Base-by-base conservation (phyloP, 2,329 filamentous ascomycete species). In the Blumeriella jaapii region DNA sequence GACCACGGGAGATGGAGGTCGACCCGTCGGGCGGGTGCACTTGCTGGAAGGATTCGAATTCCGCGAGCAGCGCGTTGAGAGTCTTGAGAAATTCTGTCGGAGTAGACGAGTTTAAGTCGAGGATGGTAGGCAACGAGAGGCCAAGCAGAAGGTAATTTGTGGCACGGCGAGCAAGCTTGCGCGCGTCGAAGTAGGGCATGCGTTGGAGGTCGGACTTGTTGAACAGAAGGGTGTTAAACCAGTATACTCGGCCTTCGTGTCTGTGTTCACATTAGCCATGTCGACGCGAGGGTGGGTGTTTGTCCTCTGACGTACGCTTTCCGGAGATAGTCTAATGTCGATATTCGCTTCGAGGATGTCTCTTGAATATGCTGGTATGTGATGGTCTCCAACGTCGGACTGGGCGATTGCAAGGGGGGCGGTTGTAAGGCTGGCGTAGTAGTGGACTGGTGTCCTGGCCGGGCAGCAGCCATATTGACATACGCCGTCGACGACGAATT, bases 141-240 rank as follows among this genome's bases (percentile, higher is more conserved):
- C 91, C 91, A 3, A 98, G 78, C 19, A 96, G 72, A 38, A 98
- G 76, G 58, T 89, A 93, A 58, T 94, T 94, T 33, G 86, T 93
- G 22, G 91, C 89, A 49, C 91, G 83, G 39, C 87, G 81, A 42
- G 84, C 79, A 31, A 95, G 74, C 55, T 89, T 91, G 45, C 82
- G 77, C 3, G 75, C 65, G 40, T 93, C 82, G 55, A 93, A 89
- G 55, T 85, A 93, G 29, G 89, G 78, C 64, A 95, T 79, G 53
- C 79, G 78, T 33, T 71, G 65, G 20, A 96, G 69, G 58, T 94
- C 85, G 18, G 73, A 60, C 52, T 84, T 82, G 46, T 86, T 83
- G 60, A 94, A 94, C 54, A 93, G 81, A 41, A 94, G 74, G 0
- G 91, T 95, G 61, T 95, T 95, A 67, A 96, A 95, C 87, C 91